Conservation (phyloP, 441 rosid genomes). For the Breynia disticha region DNA sequence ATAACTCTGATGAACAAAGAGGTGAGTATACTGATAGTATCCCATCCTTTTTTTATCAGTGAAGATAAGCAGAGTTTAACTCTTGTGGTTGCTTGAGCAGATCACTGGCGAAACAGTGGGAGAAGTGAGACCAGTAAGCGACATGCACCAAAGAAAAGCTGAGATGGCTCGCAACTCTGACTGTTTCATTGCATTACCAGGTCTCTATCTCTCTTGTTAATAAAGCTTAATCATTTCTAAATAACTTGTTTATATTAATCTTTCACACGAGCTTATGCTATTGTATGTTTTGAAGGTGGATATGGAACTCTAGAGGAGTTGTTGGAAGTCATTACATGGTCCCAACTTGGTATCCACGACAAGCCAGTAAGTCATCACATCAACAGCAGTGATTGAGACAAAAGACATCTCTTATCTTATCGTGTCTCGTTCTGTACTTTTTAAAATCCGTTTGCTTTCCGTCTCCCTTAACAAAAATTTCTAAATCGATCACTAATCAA, state of each 20-base stretch:
- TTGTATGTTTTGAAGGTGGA: slow-evolving; percentile 40
- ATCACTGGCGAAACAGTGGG: slow-evolving; percentile 75
- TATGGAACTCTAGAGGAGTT: slow-evolving; percentile 77
- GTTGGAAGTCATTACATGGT: slow-evolving; percentile 68
- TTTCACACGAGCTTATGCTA: neutral
- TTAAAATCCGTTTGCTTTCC: too few relatives aligned
- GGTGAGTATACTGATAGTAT: slow-evolving; percentile 19
- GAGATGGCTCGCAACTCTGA: slow-evolving; percentile 78
- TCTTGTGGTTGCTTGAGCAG: slow-evolving; percentile 17
- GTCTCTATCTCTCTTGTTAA: slow-evolving; percentile 22
- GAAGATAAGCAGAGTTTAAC: neutral
- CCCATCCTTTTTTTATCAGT: neutral
- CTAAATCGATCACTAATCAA: slow-evolving; percentile 2
- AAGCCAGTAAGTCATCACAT: slow-evolving; percentile 47
- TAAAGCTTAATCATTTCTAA: neutral
- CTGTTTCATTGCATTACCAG: slow-evolving; percentile 80
- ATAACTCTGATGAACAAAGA: slow-evolving; percentile 69
- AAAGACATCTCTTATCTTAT: too few relatives aligned
- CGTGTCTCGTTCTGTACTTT: too few relatives aligned
- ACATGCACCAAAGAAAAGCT: slow-evolving; percentile 79
- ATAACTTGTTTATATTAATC: neutral
- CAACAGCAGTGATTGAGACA: too few relatives aligned
- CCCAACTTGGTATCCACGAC: slow-evolving; percentile 81
- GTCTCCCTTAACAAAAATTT: too few relatives aligned
- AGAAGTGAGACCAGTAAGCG: slow-evolving; percentile 62